Conservation (phyloP, 768 basidiomycete species). For the Stropharia rugosoannulata region DNA sequence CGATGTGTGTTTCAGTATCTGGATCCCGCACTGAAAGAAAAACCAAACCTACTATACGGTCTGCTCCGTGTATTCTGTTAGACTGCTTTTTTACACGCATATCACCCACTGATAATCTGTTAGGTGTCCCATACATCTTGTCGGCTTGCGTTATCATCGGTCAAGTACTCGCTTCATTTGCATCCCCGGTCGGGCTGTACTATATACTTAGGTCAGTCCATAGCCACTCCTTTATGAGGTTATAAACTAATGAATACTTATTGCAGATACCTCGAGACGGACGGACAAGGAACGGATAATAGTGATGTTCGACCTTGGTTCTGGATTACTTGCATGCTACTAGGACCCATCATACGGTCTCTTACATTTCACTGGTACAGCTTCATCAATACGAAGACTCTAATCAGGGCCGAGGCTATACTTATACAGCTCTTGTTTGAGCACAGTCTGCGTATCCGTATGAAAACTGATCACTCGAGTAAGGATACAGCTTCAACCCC, state of each 20-base stretch:
- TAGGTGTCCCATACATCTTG: constrained; percentile 18
- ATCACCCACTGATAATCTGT: neutral
- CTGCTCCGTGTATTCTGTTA: constrained; percentile 37
- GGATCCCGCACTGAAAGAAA: constrained; percentile 37
- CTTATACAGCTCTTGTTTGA: constrained; percentile 41
- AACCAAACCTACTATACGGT: constrained; percentile 37
- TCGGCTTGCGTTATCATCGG: constrained; percentile 27
- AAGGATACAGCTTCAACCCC: neutral
- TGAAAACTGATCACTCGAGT: constrained; percentile 38
- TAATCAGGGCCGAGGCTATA: constrained; percentile 37
- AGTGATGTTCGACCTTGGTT: constrained; percentile 64
- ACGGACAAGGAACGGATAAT: constrained; percentile 31
- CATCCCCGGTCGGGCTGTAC: constrained; percentile 40
- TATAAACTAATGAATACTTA: neutral
- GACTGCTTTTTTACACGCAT: neutral
- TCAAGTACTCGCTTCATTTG: constrained; percentile 25
- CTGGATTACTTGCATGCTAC: constrained; percentile 55
- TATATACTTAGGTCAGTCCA: constrained; percentile 31
- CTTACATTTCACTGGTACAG: constrained; percentile 56
- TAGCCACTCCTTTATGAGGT: neutral
- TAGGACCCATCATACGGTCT: constrained; percentile 44
- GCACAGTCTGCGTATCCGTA: constrained; percentile 56
- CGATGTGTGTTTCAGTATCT: constrained; percentile 22
- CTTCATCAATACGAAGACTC: constrained; percentile 45
- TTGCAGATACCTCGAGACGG: constrained; percentile 56